These are phyloP conservation scores for Coffea eugenioides DNA, from an alignment of 257 asterid genomes.

Conservation along the genomic window DNA sequence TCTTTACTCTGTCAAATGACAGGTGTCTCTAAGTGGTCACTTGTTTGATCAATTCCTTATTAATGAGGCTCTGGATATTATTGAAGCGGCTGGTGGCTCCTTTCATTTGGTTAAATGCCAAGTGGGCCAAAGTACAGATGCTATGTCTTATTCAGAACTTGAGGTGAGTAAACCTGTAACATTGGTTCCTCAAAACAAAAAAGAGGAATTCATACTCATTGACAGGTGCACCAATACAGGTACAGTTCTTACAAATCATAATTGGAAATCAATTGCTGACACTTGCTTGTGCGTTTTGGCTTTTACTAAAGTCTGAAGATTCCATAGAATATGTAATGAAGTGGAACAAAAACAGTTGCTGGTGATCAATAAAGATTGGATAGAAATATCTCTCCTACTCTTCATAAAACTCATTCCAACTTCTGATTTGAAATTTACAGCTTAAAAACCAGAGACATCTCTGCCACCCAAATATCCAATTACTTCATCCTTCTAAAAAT, in stretches of 20 bases:
- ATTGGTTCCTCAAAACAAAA: background rate
- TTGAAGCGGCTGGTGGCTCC: conserved; percentile 97
- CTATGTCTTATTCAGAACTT: conserved; percentile 81
- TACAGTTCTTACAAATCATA: background rate
- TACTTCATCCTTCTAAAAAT: too few species aligned
- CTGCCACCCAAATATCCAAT: background rate
- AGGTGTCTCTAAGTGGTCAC: conserved; percentile 93
- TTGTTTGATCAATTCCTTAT: conserved; percentile 87
- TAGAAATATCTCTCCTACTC: background rate
- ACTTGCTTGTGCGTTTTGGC: background rate
- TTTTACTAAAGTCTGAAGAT: background rate
- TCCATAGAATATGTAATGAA: background rate
- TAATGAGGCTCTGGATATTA: conserved; percentile 90
- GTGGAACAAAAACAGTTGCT: background rate
- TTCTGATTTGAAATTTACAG: background rate
- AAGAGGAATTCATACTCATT: background rate
- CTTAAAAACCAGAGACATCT: background rate
- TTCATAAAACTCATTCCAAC: background rate
- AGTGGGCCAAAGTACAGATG: conserved; percentile 77
- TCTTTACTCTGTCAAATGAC: conserved; percentile 29
- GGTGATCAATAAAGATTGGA: background rate
- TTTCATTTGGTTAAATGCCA: conserved; percentile 92
- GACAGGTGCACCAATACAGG: background rate
- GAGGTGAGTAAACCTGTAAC: conserved; percentile 47
- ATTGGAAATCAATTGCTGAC: background rate